These are phyloP conservation scores for Thraustochytrium striatum DNA, from an alignment of 352 stramenopile species.

Conservation along the genomic window DNA sequence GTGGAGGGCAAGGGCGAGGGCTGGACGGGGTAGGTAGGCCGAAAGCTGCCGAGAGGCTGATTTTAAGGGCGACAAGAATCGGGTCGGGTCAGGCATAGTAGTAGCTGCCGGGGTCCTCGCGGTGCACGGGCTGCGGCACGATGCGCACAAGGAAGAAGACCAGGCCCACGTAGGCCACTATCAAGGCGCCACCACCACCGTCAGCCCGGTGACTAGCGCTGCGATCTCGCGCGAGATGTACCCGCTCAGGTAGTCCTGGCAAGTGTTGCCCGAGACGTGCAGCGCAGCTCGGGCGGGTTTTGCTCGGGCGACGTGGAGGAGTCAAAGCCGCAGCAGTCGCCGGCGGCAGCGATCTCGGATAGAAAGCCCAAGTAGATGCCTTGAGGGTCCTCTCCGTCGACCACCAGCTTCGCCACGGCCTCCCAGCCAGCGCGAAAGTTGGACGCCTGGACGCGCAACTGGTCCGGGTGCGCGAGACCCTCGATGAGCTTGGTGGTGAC, in stretches of 20 bases:
- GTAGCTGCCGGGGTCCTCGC: conserved; percentile 17
- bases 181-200: neutral
- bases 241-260: neutral
- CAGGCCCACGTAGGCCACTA: neutral
- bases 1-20: conserved; percentile 16
- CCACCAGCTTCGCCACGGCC: neutral
- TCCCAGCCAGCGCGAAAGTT: conserved; percentile 3
- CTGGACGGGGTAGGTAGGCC: conserved; percentile 41
- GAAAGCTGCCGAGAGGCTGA: too few relatives aligned
- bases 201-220: neutral
- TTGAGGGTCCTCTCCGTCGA: neutral
- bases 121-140: conserved; percentile 37
- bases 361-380: neutral
- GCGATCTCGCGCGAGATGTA: conserved; percentile 17
- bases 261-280: neutral
- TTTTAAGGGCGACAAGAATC: too few relatives aligned
- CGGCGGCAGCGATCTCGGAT: neutral
- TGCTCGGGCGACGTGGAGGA: neutral
- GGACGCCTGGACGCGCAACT: neutral
- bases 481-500: neutral
- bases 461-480: conserved; percentile 12
- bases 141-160: conserved; percentile 18
- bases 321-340: conserved; percentile 33
- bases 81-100: conserved; percentile 19
- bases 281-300: neutral